Evolutionary conservation across 228 moss, liverwort and hornwort genomes (phyloP), one percentile per base, ranked within the genome.

Genomic region (Sphagnum fallax): DNA sequence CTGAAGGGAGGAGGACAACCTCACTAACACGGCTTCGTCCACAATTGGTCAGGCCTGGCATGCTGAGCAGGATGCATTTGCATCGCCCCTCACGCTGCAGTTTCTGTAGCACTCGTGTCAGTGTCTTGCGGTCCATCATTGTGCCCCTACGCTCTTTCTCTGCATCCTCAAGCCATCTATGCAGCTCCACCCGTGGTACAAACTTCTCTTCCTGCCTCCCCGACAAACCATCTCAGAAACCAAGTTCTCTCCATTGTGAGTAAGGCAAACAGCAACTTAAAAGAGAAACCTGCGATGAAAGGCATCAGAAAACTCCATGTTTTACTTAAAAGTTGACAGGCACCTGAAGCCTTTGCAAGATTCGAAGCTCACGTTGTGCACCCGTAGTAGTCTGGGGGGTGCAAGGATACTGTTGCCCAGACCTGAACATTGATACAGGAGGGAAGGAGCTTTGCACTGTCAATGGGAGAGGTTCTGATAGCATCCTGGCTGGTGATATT

Each of bases 31-130:
- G 93, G 68, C 90, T 91, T 51, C 93, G 85, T 13, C 98, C 98
- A 87, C 87, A 90, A 69, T 98, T 98, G 50, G 98, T 98, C 63
- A 98, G 87, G 49, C 98, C 98, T 52, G 98, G 98, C 87, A 93
- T 91, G 77, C 86, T 92, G 63, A 98, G 85, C 76, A 87, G 67
- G 64, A 98, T 88, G 78, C 91, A 90, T 76, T 98, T 98, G 72
- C 94, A 89, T 55, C 82, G 87, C 64, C 94, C 98, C 55, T 84
- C 87, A 62, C 82, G 82, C 82, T 92, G 91, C 73, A 98, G 82
- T 64, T 85, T 87, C 78, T 92, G 98, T 52, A 98, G 89, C 72
- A 98, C 79, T 64, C 98, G 91, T 64, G 85, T 83, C 50, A 98
- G 67, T 57, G 98, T 98, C 75, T 98, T 98, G 55, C 98, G 88